phyloP scores from a whole-genome alignment of 192 early-diverging fungal genomes.

The Lobosporangium transversale region DNA sequence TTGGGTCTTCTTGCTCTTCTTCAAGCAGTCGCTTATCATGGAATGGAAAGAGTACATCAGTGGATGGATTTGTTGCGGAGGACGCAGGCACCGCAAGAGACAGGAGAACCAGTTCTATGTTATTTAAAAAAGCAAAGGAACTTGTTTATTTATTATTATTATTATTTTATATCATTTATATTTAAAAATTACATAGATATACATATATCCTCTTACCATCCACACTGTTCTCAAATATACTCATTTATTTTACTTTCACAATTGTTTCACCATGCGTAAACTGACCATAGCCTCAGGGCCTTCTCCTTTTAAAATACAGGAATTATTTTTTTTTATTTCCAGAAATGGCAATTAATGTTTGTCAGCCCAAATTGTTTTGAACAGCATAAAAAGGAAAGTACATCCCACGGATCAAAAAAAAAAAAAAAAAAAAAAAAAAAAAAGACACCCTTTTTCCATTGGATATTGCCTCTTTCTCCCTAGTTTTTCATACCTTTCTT shows the following conservation, averaged over 20 bases:
- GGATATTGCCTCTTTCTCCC: not conserved
- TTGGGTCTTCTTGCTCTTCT: constrained; percentile 56
- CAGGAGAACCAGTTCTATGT: constrained; percentile 61
- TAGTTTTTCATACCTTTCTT: not conserved
- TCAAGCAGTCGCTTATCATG: constrained; percentile 54
- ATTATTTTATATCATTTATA: too few species aligned
- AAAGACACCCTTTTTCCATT: not conserved
- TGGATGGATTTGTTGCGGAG: constrained; percentile 51
- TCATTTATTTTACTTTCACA: too few species aligned
- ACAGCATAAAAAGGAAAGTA: not conserved
- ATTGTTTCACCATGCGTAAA: too few species aligned
- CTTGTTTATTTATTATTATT: too few species aligned
- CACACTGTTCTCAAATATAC: too few species aligned
- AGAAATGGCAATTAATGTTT: constrained; percentile 6
- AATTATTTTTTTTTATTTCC: too few species aligned
- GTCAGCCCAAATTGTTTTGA: not conserved
- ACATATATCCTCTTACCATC: too few species aligned
- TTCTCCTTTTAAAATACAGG: too few species aligned
- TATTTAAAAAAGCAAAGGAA: too few species aligned
- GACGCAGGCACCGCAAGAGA: constrained; percentile 29
- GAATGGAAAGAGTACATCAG: constrained; percentile 62
- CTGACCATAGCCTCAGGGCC: too few species aligned
- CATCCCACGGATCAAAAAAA: not conserved
- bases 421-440: not conserved
- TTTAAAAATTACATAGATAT: too few species aligned